These are phyloP conservation scores for Aspergillaceae sp. DNA, from an alignment of 2,329 filamentous ascomycete species.

Conservation along the genomic window DNA sequence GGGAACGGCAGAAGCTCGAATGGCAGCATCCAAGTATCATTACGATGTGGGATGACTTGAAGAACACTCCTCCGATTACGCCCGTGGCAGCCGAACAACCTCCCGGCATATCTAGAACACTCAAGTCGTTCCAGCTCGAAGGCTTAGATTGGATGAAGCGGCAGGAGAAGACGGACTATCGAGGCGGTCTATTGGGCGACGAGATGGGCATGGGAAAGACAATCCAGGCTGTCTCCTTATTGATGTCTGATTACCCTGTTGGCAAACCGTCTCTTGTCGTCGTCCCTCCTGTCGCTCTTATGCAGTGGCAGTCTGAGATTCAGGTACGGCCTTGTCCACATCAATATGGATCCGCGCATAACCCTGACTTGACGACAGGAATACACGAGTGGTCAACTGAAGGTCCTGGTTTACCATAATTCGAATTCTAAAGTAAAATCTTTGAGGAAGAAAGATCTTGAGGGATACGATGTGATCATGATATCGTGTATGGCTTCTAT, in stretches of 20 bases:
- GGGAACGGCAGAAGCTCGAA: slow-evolving; percentile 61
- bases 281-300: slow-evolving; percentile 84
- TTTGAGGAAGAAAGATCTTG: slow-evolving; percentile 64
- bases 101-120: slow-evolving; percentile 63
- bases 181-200: slow-evolving; percentile 83
- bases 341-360: background rate
- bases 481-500: slow-evolving; percentile 68
- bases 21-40: slow-evolving; percentile 65
- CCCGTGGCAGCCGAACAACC: slow-evolving; percentile 62
- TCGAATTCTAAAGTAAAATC: slow-evolving; percentile 76
- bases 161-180: slow-evolving; percentile 79
- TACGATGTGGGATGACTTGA: slow-evolving; percentile 77
- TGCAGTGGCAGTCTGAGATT: slow-evolving; percentile 89
- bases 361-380: slow-evolving; percentile 16
- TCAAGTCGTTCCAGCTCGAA: slow-evolving; percentile 91
- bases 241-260: slow-evolving; percentile 94
- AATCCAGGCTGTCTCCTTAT: slow-evolving; percentile 91
- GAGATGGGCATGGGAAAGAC: slow-evolving; percentile 99
- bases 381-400: slow-evolving; percentile 80
- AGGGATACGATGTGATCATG: slow-evolving; percentile 85
- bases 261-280: slow-evolving; percentile 76
- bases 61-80: slow-evolving; percentile 59
- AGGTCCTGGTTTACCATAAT: slow-evolving; percentile 83
- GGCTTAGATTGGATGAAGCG: slow-evolving; percentile 89
- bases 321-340: slow-evolving; percentile 40